Evolutionary conservation across 257 asterid species (phyloP).

Genomic region (Solanum ossicruentum): DNA sequence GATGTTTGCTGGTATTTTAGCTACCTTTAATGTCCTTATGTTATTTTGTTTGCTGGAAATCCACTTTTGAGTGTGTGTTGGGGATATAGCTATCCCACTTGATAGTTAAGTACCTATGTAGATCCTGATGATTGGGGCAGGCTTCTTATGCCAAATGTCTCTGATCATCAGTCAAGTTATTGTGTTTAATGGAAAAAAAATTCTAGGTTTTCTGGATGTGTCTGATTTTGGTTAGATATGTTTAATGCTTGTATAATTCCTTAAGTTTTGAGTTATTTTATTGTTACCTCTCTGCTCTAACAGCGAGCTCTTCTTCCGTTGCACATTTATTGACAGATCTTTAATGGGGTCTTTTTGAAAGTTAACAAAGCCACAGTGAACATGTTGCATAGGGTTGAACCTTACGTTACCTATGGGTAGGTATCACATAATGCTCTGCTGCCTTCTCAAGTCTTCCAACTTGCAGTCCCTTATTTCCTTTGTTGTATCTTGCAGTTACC

Average conservation of each 20-base stretch:
- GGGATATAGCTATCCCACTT: neutral
- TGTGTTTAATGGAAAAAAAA: neutral
- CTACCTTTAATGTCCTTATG: neutral
- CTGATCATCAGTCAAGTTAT: neutral
- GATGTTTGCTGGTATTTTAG: neutral
- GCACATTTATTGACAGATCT: slow-evolving; percentile 17
- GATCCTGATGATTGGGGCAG: neutral
- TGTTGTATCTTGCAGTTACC: slow-evolving; percentile 20
- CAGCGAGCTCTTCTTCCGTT: neutral
- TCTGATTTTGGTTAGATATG: neutral
- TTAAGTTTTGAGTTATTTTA: neutral
- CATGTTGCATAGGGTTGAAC: slow-evolving; percentile 56
- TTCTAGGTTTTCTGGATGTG: neutral
- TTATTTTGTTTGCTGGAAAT: neutral
- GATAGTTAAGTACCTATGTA: neutral
- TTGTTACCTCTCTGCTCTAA: neutral
- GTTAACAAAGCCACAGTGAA: slow-evolving; percentile 46
- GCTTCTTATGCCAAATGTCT: neutral
- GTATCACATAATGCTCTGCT: neutral
- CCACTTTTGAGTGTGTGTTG: neutral
- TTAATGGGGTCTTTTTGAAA: slow-evolving; percentile 50
- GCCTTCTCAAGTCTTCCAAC: neutral
- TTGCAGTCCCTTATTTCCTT: neutral
- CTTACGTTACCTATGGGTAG: slow-evolving; percentile 53
- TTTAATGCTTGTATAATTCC: neutral